A percentile compares a stretch with the other conserved stretches of the same genome.
phyloP scores from a whole-genome alignment of 2,329 filamentous ascomycete genomes.

The Cladophialophora carrionii region DNA sequence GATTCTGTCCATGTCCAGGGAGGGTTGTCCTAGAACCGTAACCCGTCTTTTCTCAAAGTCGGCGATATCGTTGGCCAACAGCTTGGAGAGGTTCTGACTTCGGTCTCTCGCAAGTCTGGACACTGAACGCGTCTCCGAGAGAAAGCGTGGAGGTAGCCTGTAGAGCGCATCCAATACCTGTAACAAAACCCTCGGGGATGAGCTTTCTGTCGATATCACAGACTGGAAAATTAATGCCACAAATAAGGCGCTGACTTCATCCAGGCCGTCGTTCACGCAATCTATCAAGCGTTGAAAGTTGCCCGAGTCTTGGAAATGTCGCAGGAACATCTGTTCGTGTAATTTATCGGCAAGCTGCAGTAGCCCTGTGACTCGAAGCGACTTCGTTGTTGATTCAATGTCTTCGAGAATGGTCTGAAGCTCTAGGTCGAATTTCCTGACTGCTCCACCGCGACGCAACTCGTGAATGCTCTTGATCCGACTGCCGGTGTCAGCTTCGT shows the following conservation, averaged over 20 bases:
- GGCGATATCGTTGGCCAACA: conserved; percentile 28
- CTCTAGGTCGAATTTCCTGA: conserved; percentile 60
- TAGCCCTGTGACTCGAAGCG: conserved; percentile 54
- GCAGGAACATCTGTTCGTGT: conserved; percentile 46
- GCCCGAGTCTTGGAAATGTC: conserved; percentile 71
- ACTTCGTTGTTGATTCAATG: conserved; percentile 56
- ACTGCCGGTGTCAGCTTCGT: conserved; percentile 45
- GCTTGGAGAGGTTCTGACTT: conserved; percentile 36
- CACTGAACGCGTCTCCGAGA: conserved; percentile 25
- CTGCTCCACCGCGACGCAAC: conserved; percentile 61
- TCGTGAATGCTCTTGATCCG: conserved; percentile 64
- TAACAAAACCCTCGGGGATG: conserved; percentile 24
- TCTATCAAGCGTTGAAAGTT: conserved; percentile 70
- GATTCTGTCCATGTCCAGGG: conserved; percentile 12
- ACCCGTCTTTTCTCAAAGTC: conserved; percentile 29
- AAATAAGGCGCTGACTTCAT: conserved; percentile 46
- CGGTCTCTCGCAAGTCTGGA: conserved; percentile 33
- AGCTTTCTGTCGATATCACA: conserved; percentile 23
- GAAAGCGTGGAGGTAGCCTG: conserved; percentile 25
- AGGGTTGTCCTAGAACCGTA: conserved; percentile 3
- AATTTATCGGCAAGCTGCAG: conserved; percentile 61
- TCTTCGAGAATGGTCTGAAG: conserved; percentile 63
- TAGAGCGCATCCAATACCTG: conserved; percentile 27
- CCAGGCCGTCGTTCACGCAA: conserved; percentile 62
- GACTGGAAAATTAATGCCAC: conserved; percentile 30